phyloP scores from a whole-genome alignment of 768 basidiomycete genomes.

The Cubamyces lactineus region DNA sequence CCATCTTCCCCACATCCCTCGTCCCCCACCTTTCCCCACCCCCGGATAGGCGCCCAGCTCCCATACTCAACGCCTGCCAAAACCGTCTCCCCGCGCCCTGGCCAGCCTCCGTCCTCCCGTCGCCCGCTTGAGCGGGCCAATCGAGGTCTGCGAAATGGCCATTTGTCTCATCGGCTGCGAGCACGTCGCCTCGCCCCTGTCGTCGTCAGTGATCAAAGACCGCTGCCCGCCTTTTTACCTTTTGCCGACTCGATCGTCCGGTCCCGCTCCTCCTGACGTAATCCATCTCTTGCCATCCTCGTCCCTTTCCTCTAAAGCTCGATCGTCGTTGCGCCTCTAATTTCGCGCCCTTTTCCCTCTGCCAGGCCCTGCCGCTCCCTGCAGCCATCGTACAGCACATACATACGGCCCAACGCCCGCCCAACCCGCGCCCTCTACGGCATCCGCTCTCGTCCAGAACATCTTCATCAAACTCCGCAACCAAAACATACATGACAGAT shows the following conservation, averaged over 20 bases:
- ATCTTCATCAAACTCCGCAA: background rate
- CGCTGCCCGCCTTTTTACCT: slow-evolving; percentile 11
- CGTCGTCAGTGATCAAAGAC: slow-evolving; percentile 2
- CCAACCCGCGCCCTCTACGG: background rate
- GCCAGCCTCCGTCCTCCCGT: background rate
- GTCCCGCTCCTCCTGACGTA: slow-evolving; percentile 13
- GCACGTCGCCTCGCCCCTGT: slow-evolving; percentile 1
- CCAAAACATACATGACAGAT: background rate
- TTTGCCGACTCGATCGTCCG: slow-evolving; percentile 15
- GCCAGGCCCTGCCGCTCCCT: background rate
- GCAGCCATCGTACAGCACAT: background rate
- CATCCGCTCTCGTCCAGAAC: background rate
- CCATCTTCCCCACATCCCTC: slow-evolving; percentile 19
- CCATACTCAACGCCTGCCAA: slow-evolving; percentile 14
- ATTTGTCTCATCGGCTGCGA: slow-evolving; percentile 4
- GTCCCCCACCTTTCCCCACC: slow-evolving; percentile 11
- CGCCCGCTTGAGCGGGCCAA: background rate
- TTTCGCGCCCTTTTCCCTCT: background rate
- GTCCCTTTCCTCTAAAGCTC: slow-evolving; percentile 11
- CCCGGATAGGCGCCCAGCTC: background rate
- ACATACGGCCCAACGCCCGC: background rate
- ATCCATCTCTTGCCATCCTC: slow-evolving; percentile 11
- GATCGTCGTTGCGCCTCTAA: slow-evolving; percentile 15
- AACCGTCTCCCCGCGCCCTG: slow-evolving; percentile 1
- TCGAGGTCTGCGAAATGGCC: background rate